phyloP scores from a whole-genome alignment of 176 grass and related monocot species.

The Zoysia pacifica region DNA sequence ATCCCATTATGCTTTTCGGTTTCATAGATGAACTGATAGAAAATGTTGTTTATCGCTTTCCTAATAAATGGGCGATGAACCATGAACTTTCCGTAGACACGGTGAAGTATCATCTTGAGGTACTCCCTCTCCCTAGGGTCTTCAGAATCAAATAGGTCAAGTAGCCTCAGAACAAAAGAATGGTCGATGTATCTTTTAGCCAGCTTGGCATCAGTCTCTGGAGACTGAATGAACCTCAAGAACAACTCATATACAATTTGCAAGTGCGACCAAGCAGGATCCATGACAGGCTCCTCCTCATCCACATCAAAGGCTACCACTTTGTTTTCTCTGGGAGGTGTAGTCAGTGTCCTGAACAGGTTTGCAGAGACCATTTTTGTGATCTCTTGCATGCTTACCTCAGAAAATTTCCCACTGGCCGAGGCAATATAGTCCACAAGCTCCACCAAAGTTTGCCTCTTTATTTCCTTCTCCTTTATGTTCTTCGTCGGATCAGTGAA shows the following conservation, averaged over 20 bases:
- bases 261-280: constrained; percentile 75
- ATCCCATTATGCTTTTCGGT: constrained; percentile 89
- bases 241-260: constrained; percentile 90
- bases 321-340: constrained; percentile 58
- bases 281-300: constrained; percentile 85
- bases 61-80: constrained; percentile 79
- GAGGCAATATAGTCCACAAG: constrained; percentile 65
- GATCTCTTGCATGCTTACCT: constrained; percentile 73
- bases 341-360: constrained; percentile 63
- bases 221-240: constrained; percentile 78
- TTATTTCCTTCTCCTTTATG: constrained; percentile 79
- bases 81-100: constrained; percentile 95
- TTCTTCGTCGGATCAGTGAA: constrained; percentile 66
- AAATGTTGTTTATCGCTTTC: constrained; percentile 86
- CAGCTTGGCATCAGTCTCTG: constrained; percentile 78
- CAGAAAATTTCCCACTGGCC: constrained; percentile 55
- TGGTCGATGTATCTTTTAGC: constrained; percentile 82
- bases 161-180: constrained; percentile 72
- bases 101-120: constrained; percentile 85
- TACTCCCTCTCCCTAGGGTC: constrained; percentile 86
- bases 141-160: constrained; percentile 88
- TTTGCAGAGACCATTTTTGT: constrained; percentile 64
- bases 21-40: constrained; percentile 91
- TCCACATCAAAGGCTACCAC: constrained; percentile 69
- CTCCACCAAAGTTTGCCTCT: constrained; percentile 78